These are phyloP conservation scores for Ceratocystis papillata DNA, from an alignment of 2,329 filamentous ascomycete genomes.

Conservation along the genomic window DNA sequence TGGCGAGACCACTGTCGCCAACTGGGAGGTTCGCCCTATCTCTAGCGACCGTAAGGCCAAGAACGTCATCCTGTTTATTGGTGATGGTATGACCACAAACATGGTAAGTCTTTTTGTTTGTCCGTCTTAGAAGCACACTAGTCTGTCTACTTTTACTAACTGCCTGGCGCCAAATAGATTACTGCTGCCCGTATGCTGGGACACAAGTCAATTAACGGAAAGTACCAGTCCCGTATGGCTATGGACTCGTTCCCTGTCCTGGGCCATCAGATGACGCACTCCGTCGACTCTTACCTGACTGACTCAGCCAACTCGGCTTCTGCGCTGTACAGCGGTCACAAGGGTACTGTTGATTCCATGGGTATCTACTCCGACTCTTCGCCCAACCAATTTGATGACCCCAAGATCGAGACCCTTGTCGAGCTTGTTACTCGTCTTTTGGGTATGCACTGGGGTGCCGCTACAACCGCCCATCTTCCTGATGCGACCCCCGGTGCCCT, in stretches of 20 bases:
- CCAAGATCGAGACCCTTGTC: slow-evolving; percentile 74
- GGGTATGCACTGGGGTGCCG: slow-evolving; percentile 51
- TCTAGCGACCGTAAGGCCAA: slow-evolving; percentile 62
- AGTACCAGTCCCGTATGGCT: slow-evolving; percentile 63
- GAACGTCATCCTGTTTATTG: slow-evolving; percentile 79
- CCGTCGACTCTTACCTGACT: slow-evolving; percentile 74
- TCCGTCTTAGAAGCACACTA: not conserved
- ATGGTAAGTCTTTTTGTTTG: slow-evolving; percentile 37
- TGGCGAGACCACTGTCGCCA: slow-evolving; percentile 58
- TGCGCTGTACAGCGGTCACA: slow-evolving; percentile 72
- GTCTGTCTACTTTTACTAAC: not conserved
- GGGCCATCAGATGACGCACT: slow-evolving; percentile 83
- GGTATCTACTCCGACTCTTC: slow-evolving; percentile 71
- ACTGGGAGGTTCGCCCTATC: slow-evolving; percentile 66
- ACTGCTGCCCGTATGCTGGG: slow-evolving; percentile 69
- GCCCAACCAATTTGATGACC: slow-evolving; percentile 62
- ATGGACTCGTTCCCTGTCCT: slow-evolving; percentile 78
- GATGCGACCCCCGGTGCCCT: slow-evolving; percentile 74
- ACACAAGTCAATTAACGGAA: slow-evolving; percentile 74
- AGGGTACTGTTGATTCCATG: slow-evolving; percentile 71
- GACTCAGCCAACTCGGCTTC: slow-evolving; percentile 79
- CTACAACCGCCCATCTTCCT: slow-evolving; percentile 70
- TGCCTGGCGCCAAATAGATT: slow-evolving; percentile 35
- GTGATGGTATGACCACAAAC: slow-evolving; percentile 61
- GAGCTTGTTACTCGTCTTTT: slow-evolving; percentile 64